Conservation (phyloP, 371 early-diverging fungal genomes). For the Mortierella polycephala region DNA sequence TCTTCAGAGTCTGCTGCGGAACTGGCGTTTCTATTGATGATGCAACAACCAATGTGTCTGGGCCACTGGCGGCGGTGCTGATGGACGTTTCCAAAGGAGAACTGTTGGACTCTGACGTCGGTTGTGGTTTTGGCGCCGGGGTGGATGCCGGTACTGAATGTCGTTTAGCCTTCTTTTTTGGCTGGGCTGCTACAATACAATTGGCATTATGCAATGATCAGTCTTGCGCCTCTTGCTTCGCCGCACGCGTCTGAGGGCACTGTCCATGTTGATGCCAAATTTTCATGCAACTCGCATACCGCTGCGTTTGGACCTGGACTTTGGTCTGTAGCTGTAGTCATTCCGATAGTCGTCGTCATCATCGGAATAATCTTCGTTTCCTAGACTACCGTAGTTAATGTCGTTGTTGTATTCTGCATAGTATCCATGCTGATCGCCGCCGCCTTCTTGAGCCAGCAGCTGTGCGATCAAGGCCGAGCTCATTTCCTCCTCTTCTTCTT, state of each 20-base stretch:
- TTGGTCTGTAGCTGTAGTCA: conserved; percentile 46
- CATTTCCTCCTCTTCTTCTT: conserved; percentile 84
- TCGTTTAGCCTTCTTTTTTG: background rate
- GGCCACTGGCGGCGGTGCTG: conserved; percentile 8
- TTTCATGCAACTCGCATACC: conserved; percentile 14
- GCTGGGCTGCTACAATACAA: background rate
- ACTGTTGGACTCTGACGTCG: background rate
- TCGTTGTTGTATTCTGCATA: conserved; percentile 75
- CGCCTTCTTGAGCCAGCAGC: conserved; percentile 75
- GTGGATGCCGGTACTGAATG: background rate
- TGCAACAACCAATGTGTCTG: conserved; percentile 7
- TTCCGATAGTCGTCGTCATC: conserved; percentile 62
- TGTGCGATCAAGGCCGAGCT: conserved; percentile 84
- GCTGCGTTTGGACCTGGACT: conserved; percentile 36
- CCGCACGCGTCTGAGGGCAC: background rate
- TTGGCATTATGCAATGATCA: too few relatives aligned
- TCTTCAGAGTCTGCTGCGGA: background rate
- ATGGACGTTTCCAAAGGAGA: conserved; percentile 9
- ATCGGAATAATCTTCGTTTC: conserved; percentile 61
- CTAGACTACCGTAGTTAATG: conserved; percentile 49
- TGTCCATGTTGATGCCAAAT: background rate
- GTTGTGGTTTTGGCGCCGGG: conserved; percentile 3
- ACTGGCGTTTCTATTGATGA: background rate
- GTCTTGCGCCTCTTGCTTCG: conserved; percentile 7
- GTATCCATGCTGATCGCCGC: conserved; percentile 59